phyloP scores from a whole-genome alignment of 106 monocot genomes.

The Dioscorea dumetorum region DNA sequence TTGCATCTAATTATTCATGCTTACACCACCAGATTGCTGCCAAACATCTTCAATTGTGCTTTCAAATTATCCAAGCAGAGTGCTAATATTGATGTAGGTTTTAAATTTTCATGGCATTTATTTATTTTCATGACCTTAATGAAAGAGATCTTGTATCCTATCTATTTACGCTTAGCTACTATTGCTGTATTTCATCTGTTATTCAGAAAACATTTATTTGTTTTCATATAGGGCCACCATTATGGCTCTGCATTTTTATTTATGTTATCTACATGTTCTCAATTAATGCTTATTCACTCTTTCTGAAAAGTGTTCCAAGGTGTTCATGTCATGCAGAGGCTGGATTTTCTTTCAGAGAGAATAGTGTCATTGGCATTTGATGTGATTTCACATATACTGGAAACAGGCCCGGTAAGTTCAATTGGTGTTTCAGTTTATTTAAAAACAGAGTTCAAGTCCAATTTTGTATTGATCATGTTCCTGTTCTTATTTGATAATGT shows the following conservation, averaged over 20 bases:
- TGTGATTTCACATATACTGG: constrained; percentile 69
- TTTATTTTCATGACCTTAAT: too few species aligned
- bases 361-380: constrained; percentile 77
- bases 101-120: not conserved
- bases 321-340: constrained; percentile 28
- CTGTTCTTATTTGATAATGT: not conserved
- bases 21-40: constrained; percentile 47
- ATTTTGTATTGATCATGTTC: too few species aligned
- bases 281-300: too few species aligned
- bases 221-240: too few species aligned
- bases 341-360: constrained; percentile 54
- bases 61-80: constrained; percentile 55
- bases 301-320: constrained; percentile 3
- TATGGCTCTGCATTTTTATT: too few species aligned
- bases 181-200: too few species aligned
- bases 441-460: too few species aligned
- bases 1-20: not conserved
- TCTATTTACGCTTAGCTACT: too few species aligned
- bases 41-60: constrained; percentile 40
- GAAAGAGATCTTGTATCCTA: too few species aligned
- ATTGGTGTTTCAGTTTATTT: not conserved
- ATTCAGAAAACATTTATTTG: too few species aligned
- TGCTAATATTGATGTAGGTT: constrained; percentile 47
- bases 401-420: constrained; percentile 75
- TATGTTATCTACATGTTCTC: too few species aligned